Percentiles rank a stretch among this genome's conserved stretches.
phyloP scores from a whole-genome alignment of 441 rosid species.

The Heliophila coronopifolia region DNA sequence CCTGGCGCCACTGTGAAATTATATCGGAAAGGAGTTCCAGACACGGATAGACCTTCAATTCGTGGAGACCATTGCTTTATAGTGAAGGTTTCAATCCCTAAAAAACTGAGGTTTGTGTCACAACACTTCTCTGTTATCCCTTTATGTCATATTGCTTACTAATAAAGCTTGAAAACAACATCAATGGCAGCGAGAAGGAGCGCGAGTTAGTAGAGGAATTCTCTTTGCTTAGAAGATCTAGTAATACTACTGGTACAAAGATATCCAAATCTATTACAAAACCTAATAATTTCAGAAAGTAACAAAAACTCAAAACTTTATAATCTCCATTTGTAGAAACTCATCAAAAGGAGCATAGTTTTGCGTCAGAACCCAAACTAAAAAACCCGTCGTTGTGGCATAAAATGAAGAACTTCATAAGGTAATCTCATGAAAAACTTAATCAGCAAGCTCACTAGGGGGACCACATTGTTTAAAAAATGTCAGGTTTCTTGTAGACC shows the following conservation, averaged over 20 bases:
- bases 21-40: slow-evolving; percentile 70
- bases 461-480: background rate
- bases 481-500: slow-evolving; percentile 5
- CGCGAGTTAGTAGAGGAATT: slow-evolving; percentile 59
- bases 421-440: slow-evolving; percentile 45
- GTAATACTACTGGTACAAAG: slow-evolving; percentile 33
- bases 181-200: slow-evolving; percentile 53
- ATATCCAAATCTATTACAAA: background rate
- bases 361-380: slow-evolving; percentile 28
- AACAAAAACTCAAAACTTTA: background rate
- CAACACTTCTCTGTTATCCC: background rate
- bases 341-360: slow-evolving; percentile 24
- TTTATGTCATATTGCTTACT: background rate
- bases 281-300: background rate
- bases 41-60: slow-evolving; percentile 54
- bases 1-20: slow-evolving; percentile 71
- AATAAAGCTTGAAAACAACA: slow-evolving; percentile 7
- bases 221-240: slow-evolving; percentile 43
- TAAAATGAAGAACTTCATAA: slow-evolving; percentile 41
- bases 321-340: slow-evolving; percentile 27
- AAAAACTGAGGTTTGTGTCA: slow-evolving; percentile 51
- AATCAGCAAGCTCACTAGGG: too few relatives aligned
- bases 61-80: slow-evolving; percentile 82
- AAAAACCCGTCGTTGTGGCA: slow-evolving; percentile 44
- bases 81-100: slow-evolving; percentile 72